A percentile compares a stretch with the other conserved stretches of the same genome.
Conservation (phyloP, 768 basidiomycete species). For the Leccinellum albellum region DNA sequence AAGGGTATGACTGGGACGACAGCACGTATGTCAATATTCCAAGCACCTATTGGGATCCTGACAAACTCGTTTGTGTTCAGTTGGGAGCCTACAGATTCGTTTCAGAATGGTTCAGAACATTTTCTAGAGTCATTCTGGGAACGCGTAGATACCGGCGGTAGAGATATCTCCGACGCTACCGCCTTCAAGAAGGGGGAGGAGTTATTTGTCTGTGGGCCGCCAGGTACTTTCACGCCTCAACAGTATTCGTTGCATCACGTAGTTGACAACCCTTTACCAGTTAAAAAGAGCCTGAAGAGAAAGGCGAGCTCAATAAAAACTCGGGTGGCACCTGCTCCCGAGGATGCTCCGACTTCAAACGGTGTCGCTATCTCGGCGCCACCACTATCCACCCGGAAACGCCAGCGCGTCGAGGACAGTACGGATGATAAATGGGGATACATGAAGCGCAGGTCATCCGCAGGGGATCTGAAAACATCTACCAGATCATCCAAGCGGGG, state of each 20-base stretch:
- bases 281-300: conserved; percentile 15
- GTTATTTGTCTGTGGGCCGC: conserved; percentile 54
- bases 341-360: conserved; percentile 9
- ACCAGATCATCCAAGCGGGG: conserved; percentile 16
- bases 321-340: conserved; percentile 3
- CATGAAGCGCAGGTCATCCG: conserved; percentile 10
- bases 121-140: conserved; percentile 41
- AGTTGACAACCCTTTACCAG: conserved; percentile 12
- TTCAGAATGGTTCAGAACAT: conserved; percentile 51
- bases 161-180: conserved; percentile 47
- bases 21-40: conserved; percentile 52
- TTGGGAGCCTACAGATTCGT: conserved; percentile 67
- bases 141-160: conserved; percentile 30
- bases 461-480: conserved; percentile 6
- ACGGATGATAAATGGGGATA: conserved; percentile 7
- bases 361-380: conserved; percentile 19
- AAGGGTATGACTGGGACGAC: conserved; percentile 50
- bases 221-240: conserved; percentile 37
- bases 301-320: conserved; percentile 13
- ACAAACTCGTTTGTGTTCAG: conserved; percentile 33
- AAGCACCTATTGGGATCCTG: not conserved
- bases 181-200: conserved; percentile 54
- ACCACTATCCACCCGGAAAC: conserved; percentile 20
- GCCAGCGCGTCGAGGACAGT: conserved; percentile 16
- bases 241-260: not conserved